Evolutionary conservation across 169 alveolate genomes (phyloP).

Genomic region (Eimeria nieschulzi): DNA sequence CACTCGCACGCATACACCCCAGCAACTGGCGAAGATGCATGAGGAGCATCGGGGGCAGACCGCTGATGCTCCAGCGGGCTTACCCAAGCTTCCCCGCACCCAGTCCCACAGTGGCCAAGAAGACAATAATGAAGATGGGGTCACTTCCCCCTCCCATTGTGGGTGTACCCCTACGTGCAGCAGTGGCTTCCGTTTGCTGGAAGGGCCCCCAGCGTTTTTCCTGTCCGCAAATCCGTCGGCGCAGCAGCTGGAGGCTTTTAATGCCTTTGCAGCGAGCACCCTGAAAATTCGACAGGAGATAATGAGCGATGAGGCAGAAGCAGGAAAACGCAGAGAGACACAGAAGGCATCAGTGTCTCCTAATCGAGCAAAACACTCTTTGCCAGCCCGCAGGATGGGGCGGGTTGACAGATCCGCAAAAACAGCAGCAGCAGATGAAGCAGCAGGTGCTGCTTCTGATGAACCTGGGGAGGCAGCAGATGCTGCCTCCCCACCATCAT

Average conservation of each 20-base stretch:
- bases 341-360: background rate
- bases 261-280: conserved; percentile 42
- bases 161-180: background rate
- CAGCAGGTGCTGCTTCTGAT: background rate
- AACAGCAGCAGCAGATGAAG: background rate
- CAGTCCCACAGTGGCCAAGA: no score
- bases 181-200: conserved; percentile 40
- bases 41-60: no score
- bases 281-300: conserved; percentile 28
- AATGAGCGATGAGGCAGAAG: background rate
- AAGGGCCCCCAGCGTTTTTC: conserved; percentile 55
- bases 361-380: conserved; percentile 13
- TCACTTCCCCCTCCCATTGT: no score
- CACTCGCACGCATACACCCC: no score
- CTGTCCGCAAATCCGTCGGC: conserved; percentile 60
- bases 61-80: no score
- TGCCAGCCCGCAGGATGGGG: conserved; percentile 17
- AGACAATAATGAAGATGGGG: no score
- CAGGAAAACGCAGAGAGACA: background rate
- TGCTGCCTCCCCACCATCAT: background rate
- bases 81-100: no score
- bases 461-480: background rate
- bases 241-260: conserved; percentile 54
- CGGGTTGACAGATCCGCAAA: background rate
- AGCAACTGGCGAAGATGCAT: no score